A percentile compares a stretch with the other conserved stretches of the same genome.
These are phyloP conservation scores for Polygonum maritimum DNA, from an alignment of 148 eudicot species.

Conservation along the genomic window DNA sequence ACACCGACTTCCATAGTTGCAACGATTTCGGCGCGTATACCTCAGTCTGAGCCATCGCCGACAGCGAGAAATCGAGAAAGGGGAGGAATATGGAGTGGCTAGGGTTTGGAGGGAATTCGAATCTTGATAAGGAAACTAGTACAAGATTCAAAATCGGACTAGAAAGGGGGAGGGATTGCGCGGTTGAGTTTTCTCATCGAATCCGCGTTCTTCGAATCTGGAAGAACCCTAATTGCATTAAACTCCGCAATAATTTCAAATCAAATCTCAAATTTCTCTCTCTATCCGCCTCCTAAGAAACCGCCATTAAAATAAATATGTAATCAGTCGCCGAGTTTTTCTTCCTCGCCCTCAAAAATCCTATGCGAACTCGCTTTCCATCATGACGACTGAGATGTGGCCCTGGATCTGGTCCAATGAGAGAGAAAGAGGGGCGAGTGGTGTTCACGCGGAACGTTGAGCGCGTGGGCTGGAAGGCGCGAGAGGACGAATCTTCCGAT, in stretches of 20 bases:
- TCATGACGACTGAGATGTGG: slow-evolving; percentile 14
- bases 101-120: slow-evolving; percentile 17
- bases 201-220: not conserved
- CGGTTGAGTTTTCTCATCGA: not conserved
- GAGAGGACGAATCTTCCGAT: not conserved
- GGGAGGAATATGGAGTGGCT: slow-evolving; percentile 7
- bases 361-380: slow-evolving; percentile 2
- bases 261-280: slow-evolving; percentile 7
- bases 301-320: not conserved
- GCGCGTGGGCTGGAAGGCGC: not conserved
- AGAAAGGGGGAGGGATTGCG: not conserved
- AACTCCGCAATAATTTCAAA: not conserved
- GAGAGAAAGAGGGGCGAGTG: slow-evolving; percentile 11
- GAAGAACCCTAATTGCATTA: not conserved
- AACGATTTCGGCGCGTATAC: slow-evolving; percentile 62
- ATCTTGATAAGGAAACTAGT: not conserved
- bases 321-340: slow-evolving; percentile 2
- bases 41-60: slow-evolving; percentile 42
- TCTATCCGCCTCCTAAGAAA: slow-evolving; percentile 7
- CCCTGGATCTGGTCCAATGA: slow-evolving; percentile 10
- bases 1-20: slow-evolving; percentile 69
- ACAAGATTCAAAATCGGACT: not conserved
- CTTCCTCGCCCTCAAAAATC: not conserved
- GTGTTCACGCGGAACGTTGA: not conserved
- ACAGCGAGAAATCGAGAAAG: not conserved